Percentiles rank a stretch among this genome's conserved stretches.
phyloP scores from a whole-genome alignment of 1,284 basidiomycete genomes.

The Ceratobasidium sp. region DNA sequence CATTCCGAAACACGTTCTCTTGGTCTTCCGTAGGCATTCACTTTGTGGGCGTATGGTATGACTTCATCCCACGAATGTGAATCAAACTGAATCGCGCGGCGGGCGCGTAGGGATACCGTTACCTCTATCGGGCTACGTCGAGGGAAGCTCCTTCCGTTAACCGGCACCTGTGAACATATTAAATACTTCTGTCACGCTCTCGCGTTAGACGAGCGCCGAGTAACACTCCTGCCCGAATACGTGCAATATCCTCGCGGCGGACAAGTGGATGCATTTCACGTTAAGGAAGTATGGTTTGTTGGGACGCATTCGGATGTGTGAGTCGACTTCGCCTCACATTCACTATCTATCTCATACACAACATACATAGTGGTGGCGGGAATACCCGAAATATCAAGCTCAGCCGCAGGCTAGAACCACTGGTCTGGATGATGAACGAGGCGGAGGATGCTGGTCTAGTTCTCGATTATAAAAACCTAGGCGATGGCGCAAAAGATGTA shows the following conservation, averaged over 20 bases:
- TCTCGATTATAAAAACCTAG: conserved; percentile 7
- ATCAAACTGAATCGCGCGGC: background rate
- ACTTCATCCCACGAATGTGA: background rate
- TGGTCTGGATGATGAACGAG: conserved; percentile 52
- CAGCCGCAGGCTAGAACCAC: conserved; percentile 36
- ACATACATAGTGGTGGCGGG: conserved; percentile 50
- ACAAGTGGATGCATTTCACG: conserved; percentile 48
- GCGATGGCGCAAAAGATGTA: background rate
- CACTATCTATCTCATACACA: background rate
- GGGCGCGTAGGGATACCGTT: conserved; percentile 62
- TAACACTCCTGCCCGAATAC: conserved; percentile 64
- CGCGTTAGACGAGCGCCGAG: conserved; percentile 61
- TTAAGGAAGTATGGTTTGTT: conserved; percentile 58
- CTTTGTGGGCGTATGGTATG: conserved; percentile 61
- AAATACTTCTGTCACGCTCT: conserved; percentile 62
- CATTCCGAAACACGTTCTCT: conserved; percentile 62
- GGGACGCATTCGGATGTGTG: conserved; percentile 59
- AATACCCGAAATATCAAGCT: conserved; percentile 49
- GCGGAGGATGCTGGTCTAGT: conserved; percentile 27
- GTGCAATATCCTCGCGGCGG: background rate
- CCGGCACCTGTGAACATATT: conserved; percentile 54
- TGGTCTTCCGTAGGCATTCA: conserved; percentile 55
- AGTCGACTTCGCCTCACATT: conserved; percentile 25
- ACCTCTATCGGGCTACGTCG: conserved; percentile 59
- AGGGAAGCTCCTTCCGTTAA: conserved; percentile 53